Evolutionary conservation across 306 rosid genomes (phyloP).

Genomic region (Dalbergia cochinchinensis): DNA sequence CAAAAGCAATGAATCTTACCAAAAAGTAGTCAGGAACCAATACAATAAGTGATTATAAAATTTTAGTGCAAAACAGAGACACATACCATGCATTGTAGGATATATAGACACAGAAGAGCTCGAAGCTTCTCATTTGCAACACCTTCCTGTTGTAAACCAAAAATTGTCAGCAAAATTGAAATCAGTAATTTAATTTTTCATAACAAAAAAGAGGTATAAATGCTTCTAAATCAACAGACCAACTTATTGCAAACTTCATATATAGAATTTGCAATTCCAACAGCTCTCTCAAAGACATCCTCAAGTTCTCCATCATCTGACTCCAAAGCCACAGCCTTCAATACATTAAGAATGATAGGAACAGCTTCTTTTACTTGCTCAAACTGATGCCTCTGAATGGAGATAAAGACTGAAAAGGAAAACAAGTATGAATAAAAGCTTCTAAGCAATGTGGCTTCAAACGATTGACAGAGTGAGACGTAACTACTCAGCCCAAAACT

Average conservation of each 20-base stretch:
- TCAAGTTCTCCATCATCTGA: slow-evolving; percentile 62
- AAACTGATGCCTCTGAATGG: slow-evolving; percentile 82
- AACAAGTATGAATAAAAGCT: slow-evolving; percentile 31
- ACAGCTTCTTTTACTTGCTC: slow-evolving; percentile 75
- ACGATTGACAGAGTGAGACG: slow-evolving; percentile 28
- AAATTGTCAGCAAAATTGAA: slow-evolving; percentile 34
- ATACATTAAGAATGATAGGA: slow-evolving; percentile 76
- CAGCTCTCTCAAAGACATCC: slow-evolving; percentile 61
- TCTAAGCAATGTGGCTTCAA: slow-evolving; percentile 39
- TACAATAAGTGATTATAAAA: slow-evolving; percentile 24
- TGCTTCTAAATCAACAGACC: slow-evolving; percentile 61
- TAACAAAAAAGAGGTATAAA: slow-evolving; percentile 9
- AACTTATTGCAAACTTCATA: slow-evolving; percentile 62
- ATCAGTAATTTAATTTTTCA: slow-evolving; percentile 42
- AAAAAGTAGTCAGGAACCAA: slow-evolving; percentile 5
- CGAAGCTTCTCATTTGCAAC: slow-evolving; percentile 62
- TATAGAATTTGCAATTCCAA: slow-evolving; percentile 75
- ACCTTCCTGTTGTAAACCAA: slow-evolving; percentile 62
- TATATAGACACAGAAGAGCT: slow-evolving; percentile 80
- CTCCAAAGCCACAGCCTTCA: slow-evolving; percentile 66
- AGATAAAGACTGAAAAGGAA: slow-evolving; percentile 69
- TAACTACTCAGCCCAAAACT: slow-evolving; percentile 32
- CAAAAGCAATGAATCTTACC: slow-evolving; percentile 14
- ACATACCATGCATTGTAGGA: slow-evolving; percentile 78
- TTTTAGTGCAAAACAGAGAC: slow-evolving; percentile 14